Evolutionary conservation across 2,329 filamentous ascomycete genomes (phyloP).

Genomic region (Pseudopithomyces chartarum): DNA sequence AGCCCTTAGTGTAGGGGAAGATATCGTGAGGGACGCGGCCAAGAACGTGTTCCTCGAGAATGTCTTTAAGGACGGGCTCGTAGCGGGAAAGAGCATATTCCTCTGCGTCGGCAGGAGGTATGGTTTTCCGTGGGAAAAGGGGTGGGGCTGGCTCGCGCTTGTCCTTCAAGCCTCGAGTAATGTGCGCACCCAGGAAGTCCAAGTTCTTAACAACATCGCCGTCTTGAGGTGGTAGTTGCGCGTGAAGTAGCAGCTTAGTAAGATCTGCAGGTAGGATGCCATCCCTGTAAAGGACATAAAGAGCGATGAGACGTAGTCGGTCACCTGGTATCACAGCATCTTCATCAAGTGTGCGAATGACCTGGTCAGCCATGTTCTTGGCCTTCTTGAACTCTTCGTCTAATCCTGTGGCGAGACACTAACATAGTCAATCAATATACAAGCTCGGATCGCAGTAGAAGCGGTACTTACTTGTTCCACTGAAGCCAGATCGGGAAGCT

Average conservation of each 20-base stretch:
- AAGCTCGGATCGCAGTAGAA: not conserved
- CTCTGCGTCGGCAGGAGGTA: constrained; percentile 60
- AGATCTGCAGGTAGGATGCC: constrained; percentile 85
- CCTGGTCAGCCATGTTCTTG: constrained; percentile 83
- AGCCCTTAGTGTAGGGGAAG: constrained; percentile 57
- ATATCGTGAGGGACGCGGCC: constrained; percentile 49
- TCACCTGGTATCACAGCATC: constrained; percentile 73
- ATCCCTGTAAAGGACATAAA: constrained; percentile 85
- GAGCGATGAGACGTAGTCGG: constrained; percentile 79
- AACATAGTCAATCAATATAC: constrained; percentile 11
- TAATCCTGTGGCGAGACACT: constrained; percentile 83
- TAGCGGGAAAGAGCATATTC: constrained; percentile 88
- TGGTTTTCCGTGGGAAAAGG: constrained; percentile 72
- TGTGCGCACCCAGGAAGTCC: constrained; percentile 77
- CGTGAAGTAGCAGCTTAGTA: constrained; percentile 81
- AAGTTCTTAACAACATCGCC: constrained; percentile 77
- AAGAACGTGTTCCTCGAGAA: constrained; percentile 72
- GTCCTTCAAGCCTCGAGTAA: constrained; percentile 77
- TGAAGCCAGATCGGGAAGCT: constrained; percentile 83
- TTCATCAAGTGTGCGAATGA: constrained; percentile 88
- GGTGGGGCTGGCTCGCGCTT: constrained; percentile 67
- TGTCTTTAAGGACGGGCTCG: constrained; percentile 77
- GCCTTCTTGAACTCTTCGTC: constrained; percentile 92
- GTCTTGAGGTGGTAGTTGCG: constrained; percentile 75
- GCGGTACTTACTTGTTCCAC: constrained; percentile 70